Evolutionary conservation across 2,329 filamentous ascomycete genomes (phyloP).

Genomic region (Fusarium citri): DNA sequence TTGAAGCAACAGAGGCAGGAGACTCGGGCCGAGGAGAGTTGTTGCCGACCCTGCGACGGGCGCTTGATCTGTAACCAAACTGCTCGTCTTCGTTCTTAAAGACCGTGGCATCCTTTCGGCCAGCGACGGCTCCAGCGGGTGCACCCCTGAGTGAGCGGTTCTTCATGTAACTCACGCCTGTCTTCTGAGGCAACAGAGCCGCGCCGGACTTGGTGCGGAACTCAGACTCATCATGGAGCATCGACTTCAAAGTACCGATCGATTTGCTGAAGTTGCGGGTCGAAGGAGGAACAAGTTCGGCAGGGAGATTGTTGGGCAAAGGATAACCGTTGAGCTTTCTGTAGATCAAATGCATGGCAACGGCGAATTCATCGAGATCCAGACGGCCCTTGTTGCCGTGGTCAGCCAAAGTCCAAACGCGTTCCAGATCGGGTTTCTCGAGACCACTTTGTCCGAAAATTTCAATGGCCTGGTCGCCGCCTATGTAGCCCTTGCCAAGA

Average conservation of each 20-base stretch:
- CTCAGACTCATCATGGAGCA: constrained; percentile 91
- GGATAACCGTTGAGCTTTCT: constrained; percentile 96
- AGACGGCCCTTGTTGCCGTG: constrained; percentile 93
- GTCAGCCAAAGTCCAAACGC: constrained; percentile 94
- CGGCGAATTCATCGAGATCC: constrained; percentile 96
- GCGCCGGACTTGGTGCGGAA: constrained; percentile 89
- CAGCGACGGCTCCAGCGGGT: constrained; percentile 65
- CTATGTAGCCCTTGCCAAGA: constrained; percentile 90
- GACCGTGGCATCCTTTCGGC: constrained; percentile 93
- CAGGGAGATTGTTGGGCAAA: constrained; percentile 84
- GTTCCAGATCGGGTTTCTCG: constrained; percentile 88
- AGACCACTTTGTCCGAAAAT: constrained; percentile 97
- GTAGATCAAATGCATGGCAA: constrained; percentile 99
- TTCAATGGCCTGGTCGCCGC: constrained; percentile 92
- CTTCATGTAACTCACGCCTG: constrained; percentile 98
- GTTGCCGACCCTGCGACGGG: constrained; percentile 84
- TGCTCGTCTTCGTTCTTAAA: constrained; percentile 97
- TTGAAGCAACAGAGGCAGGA: constrained; percentile 74
- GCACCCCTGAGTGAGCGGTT: constrained; percentile 87
- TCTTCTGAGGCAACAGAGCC: constrained; percentile 91
- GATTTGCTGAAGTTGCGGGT: constrained; percentile 93
- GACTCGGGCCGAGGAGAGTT: constrained; percentile 85
- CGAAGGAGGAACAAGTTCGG: constrained; percentile 93
- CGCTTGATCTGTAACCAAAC: constrained; percentile 92
- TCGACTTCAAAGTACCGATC: constrained; percentile 90